These are phyloP conservation scores for Zoysia japonica DNA, from an alignment of 176 grass and related monocot species.

Conservation along the genomic window DNA sequence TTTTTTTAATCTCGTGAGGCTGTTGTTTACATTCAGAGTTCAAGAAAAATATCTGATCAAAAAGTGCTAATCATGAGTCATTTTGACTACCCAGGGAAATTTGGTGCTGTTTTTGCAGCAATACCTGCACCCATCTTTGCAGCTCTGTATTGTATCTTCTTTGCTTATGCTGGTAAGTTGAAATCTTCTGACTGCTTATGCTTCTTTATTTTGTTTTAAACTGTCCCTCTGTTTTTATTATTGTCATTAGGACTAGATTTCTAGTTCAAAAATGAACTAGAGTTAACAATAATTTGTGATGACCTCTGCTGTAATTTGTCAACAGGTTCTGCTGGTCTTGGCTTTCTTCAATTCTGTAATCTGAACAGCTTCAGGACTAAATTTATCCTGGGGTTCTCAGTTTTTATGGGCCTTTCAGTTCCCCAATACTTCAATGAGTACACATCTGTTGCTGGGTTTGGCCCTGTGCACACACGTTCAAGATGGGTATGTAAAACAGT, in stretches of 20 bases:
- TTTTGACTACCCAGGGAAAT: slow-evolving; percentile 74
- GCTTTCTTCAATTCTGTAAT: slow-evolving; percentile 98
- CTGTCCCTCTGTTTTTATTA: neutral
- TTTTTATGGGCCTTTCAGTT: slow-evolving; percentile 96
- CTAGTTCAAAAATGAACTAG: too few species aligned
- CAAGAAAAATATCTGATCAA: neutral
- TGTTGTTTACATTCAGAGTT: slow-evolving; percentile 15
- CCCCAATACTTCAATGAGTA: slow-evolving; percentile 99
- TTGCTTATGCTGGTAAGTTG: slow-evolving; percentile 91
- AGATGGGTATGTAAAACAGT: slow-evolving; percentile 69
- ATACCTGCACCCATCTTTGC: slow-evolving; percentile 94
- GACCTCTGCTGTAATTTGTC: slow-evolving; percentile 34
- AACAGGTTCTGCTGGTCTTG: slow-evolving; percentile 83
- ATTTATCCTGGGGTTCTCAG: slow-evolving; percentile 94
- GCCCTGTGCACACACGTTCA: slow-evolving; percentile 79
- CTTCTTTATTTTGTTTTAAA: neutral
- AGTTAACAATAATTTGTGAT: slow-evolving; percentile 2
- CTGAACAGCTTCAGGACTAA: slow-evolving; percentile 96
- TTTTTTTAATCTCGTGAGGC: neutral
- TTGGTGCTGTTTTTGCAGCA: slow-evolving; percentile 98
- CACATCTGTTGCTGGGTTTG: slow-evolving; percentile 91
- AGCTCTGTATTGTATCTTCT: slow-evolving; percentile 97
- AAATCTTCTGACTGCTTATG: slow-evolving; percentile 11
- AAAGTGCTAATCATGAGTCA: neutral
- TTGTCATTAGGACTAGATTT: too few species aligned